phyloP scores from a whole-genome alignment of 139 green algal species.

The Auxenochlorella pyrenoidosa region DNA sequence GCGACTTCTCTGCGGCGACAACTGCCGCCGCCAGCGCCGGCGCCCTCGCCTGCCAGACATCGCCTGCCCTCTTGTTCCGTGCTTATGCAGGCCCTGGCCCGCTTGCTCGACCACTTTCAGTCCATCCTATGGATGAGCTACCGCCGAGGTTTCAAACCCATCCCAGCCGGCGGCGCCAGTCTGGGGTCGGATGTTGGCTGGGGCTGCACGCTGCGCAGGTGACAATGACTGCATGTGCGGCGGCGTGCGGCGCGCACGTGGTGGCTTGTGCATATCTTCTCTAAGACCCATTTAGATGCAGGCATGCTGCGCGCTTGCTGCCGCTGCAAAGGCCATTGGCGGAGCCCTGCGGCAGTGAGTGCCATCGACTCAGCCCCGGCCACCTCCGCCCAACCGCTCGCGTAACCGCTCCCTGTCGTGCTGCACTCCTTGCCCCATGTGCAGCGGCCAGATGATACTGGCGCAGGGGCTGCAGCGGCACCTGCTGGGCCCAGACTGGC shows the following conservation, averaged over 20 bases:
- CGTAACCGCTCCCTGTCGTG: background rate
- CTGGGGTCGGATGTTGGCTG: conserved; percentile 88
- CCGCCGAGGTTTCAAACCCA: conserved; percentile 35
- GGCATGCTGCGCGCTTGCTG: no score
- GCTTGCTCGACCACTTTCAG: conserved; percentile 44
- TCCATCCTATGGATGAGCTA: conserved; percentile 50
- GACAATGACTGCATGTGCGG: no score
- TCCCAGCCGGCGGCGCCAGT: conserved; percentile 15
- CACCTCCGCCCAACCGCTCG: no score
- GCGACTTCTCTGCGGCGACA: no score
- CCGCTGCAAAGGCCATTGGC: no score
- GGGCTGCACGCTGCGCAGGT: conserved; percentile 91
- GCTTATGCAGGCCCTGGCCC: conserved; percentile 29
- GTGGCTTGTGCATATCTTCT: no score
- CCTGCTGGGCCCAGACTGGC: conserved; percentile 56
- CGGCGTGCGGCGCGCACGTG: no score
- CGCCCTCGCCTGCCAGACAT: background rate
- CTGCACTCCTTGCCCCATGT: background rate
- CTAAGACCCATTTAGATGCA: no score
- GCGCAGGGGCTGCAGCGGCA: conserved; percentile 73
- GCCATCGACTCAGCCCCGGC: no score
- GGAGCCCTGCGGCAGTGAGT: no score
- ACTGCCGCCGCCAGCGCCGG: background rate
- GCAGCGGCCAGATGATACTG: conserved; percentile 94
- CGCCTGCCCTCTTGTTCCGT: background rate